Evolutionary conservation across 2,329 filamentous ascomycete genomes (phyloP), one percentile per base, ranked within the genome.

Genomic region (Leptographium galeiforme): DNA sequence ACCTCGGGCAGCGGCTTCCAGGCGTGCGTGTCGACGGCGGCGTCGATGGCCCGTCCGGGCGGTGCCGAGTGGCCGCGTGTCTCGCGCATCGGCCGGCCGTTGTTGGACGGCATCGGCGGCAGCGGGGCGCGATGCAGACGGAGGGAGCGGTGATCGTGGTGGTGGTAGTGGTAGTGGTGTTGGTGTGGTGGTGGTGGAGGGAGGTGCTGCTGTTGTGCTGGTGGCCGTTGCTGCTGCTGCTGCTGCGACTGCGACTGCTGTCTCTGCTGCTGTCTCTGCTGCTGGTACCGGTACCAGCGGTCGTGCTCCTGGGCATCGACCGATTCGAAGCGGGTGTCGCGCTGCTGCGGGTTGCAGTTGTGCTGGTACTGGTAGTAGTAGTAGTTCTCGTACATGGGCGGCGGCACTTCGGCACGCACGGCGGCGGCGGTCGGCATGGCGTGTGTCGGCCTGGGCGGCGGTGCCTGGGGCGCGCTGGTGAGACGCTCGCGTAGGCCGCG

Each of bases 41-140:
- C 25, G 12, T 11, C 36, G 8, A 16, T 13, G 14, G 11, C 30
- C 47, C n/a, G 13, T 11, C 47, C 33, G 16, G 75, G 73, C 14
- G 74, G 74, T 8, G 73, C 75, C 4, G 75, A 77, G 32, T 66
- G 67, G 30, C 74, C 74, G 34, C 75, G 68, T 52, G 60, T 58
- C 10, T 61, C 59, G 11, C 64, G 60, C 18, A 63, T 62, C 8
- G 53, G 54, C 19, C 64, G 62, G n/a, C 56, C 41, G 6, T 60
- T 43, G 6, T 60, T 57, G 40, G 61, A 58, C 16, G 53, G 39
- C 1, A 44, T 46, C 13, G 46, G 18, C 30, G 52, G 10, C 16
- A 25, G 46, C 2, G 12, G 8, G 6, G 34, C 8, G 34, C 34
- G 46, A 30, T 32, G 16, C 18, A 30, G 10, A 36, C 41, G 18